Base-by-base conservation (phyloP, 306 rosid genomes). In the Prunus davidiana region DNA sequence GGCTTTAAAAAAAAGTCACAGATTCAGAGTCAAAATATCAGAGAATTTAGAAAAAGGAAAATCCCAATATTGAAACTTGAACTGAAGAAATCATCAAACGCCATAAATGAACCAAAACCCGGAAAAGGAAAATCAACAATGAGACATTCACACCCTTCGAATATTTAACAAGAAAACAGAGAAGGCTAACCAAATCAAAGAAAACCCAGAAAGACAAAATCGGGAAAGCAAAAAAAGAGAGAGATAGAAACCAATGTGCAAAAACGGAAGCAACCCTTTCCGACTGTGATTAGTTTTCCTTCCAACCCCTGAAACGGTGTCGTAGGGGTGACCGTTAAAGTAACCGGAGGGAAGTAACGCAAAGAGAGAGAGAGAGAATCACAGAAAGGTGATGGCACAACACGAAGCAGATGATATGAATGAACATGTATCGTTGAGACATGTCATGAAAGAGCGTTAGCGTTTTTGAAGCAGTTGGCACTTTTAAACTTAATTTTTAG, bases 291-390 rank as follows among this genome's bases (percentile, higher is more conserved):
- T 12, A 20, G 13, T 18, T n/a, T 54, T 2, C 43, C n/a, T 3
- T 45, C 30, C 45, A 55, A 57, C 11, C 14, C 25, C 7, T 13
- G 12, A 72, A 71, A 76, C 69, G 73, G 55, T 51, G 8, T 25
- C 77, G 81, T 77, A 45, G 0, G 54, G 70, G 32, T 41, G 56
- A 25, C 43, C 19, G 32, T 15, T 41, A 24, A 73, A 46, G 72
- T 22, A 76, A 81, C 84, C 78, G 84, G 72, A 73, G 62, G 71
- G 61, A 61, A 78, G 64, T 43, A 25, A 76, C 45, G 56, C 60
- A 63, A 63, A 68, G 9, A 76, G 47, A 13, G 72, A 12, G 34
- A 19, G 49, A 16, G 9, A 0, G 46, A 30, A 2, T 9, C 10
- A 19, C 6, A 34, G 65, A 27, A 41, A 15, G 57, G 20, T 18